phyloP scores from a whole-genome alignment of 345 rosid genomes.

The Eucalyptus tenuipes region DNA sequence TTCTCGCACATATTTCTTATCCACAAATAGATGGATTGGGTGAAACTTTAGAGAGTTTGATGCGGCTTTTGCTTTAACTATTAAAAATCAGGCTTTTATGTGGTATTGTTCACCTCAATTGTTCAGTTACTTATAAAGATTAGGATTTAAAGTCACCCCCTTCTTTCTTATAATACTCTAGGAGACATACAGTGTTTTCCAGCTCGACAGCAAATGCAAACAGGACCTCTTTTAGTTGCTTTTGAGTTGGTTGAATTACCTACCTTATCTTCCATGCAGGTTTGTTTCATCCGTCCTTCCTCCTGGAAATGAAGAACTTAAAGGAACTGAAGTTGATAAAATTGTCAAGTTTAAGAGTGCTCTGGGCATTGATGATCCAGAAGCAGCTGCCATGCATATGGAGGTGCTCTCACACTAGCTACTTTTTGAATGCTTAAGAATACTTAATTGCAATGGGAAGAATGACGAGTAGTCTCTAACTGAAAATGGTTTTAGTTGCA shows the following conservation, averaged over 20 bases:
- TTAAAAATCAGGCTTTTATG: background rate
- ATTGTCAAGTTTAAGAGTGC: constrained; percentile 66
- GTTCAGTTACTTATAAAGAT: background rate
- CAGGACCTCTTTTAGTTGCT: background rate
- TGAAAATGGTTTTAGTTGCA: background rate
- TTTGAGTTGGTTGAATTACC: background rate
- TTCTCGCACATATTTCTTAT: background rate
- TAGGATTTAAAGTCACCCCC: background rate
- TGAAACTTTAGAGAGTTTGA: background rate
- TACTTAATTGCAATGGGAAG: background rate
- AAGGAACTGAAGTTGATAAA: constrained; percentile 74
- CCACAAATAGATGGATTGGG: background rate
- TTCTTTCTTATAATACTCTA: background rate
- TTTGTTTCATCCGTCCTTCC: constrained; percentile 79
- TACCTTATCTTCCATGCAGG: constrained; percentile 14
- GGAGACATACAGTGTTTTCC: background rate
- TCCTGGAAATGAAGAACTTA: constrained; percentile 57
- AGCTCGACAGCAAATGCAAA: background rate
- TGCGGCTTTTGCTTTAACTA: background rate
- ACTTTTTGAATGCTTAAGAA: background rate
- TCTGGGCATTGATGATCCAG: constrained; percentile 91
- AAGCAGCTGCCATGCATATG: constrained; percentile 93
- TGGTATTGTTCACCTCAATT: background rate
- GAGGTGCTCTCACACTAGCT: constrained; percentile 44
- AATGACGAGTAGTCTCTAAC: background rate